Evolutionary conservation across 78 protist genomes (phyloP), one percentile per base, ranked within the genome.

Genomic region (Blattamonas nauphoetae): DNA sequence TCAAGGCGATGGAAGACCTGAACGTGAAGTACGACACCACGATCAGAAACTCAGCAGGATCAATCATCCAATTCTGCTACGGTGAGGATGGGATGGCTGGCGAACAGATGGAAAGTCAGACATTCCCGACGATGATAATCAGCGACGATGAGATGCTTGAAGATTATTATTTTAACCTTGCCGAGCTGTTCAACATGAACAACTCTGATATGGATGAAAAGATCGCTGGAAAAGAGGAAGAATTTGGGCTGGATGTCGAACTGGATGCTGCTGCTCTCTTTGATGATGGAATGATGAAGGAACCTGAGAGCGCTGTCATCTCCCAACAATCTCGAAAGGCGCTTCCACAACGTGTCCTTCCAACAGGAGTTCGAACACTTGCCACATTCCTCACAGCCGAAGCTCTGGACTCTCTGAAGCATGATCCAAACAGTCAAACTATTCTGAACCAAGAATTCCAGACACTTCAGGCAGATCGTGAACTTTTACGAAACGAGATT

Each of bases 1-100:
- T 96, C 84, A 96, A 95, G 88, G 93, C 99, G 5, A 89, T 97
- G 94, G 99, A 97, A 90, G 98, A 95, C 87, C 79, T 96, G 11
- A 78, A 80, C 45, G 94, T 93, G 44, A 44, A 86, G 41, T 94
- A 94, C 88, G 99, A 97, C 92, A 92, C 92, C 45, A 98, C 99
- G 0, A 98, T 97, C 33, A 87, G 99, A 4, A 95, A 97, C 88
- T 88, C 99, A 4, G 42, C n/a, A 3, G 99, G 97, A 38, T 89
- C 90, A 3, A 86, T 98, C 41, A 36, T 93, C 1, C 95, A 92
- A 78, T 94, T 94, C 85, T 5, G 79, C n/a, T 96, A 96, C 84
- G 98, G 98, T 78, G 98, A 96, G 90, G 98, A 96, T 86, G 98
- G 96, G 5, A 41, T 93, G 86, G 96, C 94, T 64, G 95, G 93